Evolutionary conservation across 768 basidiomycete genomes (phyloP), one percentile per base, ranked within the genome.

Genomic region (Panaeolus cyanescens): DNA sequence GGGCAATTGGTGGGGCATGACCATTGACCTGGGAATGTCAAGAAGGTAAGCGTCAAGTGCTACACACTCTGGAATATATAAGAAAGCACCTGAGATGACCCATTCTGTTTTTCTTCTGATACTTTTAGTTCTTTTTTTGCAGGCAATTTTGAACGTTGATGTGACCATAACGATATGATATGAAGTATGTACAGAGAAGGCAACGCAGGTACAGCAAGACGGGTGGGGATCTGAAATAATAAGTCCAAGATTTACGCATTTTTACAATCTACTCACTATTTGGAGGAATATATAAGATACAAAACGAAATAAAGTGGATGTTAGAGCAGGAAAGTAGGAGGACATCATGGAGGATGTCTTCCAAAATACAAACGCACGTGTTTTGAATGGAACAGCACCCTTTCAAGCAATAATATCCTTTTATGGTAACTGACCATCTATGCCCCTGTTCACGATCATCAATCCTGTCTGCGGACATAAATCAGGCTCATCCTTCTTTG

Each of bases 401-500:
- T 20, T 20, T 42, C 19, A 12, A 50, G 25, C 25, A 28, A 50
- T 50, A 50, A 50, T 50, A 12, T 28, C 45, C 45, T 25, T 12
- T 28, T 50, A 25, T 50, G 25, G 45, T 50, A 56, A 56, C 2
- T 30, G n/a, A 33, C n/a, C 10, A 31, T 22, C 13, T 22, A 84
- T 86, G 83, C 70, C 81, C 28, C 71, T 88, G 56, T 77, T 91
- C 54, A 80, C 86, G 33, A 70, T 95, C 61, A 90, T 89, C 75
- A 96, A 96, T 66, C 93, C 93, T 28, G 85, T 79, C 61, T 87
- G 81, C 65, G 94, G 93, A 5, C 78, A 87, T 67, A 70, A 79
- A 58, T 77, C 81, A 19, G 90, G 87, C 13, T 71, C 77, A 63
- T 64, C 77, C 1, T 83, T 92, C 68, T 83, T 93, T 66, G 68